Base-by-base conservation (phyloP, 2,329 filamentous ascomycete species). In the Fusarium pseudoanthophilum region DNA sequence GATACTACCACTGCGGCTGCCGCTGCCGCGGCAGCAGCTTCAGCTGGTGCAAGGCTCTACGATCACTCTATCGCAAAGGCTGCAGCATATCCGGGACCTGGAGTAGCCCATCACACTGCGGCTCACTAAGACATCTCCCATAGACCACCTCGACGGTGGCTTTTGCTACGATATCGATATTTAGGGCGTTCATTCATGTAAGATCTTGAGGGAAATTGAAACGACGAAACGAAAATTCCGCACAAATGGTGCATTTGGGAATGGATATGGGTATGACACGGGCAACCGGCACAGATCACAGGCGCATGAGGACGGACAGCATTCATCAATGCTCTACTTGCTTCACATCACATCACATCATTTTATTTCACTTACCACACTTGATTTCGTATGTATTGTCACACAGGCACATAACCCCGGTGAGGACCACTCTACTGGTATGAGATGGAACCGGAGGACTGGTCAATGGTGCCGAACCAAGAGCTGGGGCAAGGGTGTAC, bases 271-370 rank as follows among this genome's bases (percentile, higher is more conserved):
- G 51, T 39, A 66, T 55, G 66, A 57, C 43, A 56, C 46, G 37
- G 72, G 69, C 53, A 53, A 59, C 55, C 53, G 61, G 37, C 48
- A 63, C 40, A 45, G 69, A 58, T 48, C 60, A 63, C 61, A 61
- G 71, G 71, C 71, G 71, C 52, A 72, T 46, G 16, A 42, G 71
- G 71, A 73, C 71, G 71, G 71, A 73, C 71, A 71, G 68, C 71
- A 67, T 69, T 64, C 68, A 64, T 71, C 63, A 68, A 73, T 70
- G 71, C 52, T 72, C 63, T 71, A 45, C 39, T 49, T 60, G 32
- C 43, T 60, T 61, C 32, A 43, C 16, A 52, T 67, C 26, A 61
- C 24, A 48, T 61, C 18, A 39, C n/a, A 48, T 49, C 15, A 48
- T 36, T 69, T 69, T n/a, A 49, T 60, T 60, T 60, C 30, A 56